Evolutionary conservation across 345 rosid species (phyloP).

Genomic region (Populus ilicifolia): DNA sequence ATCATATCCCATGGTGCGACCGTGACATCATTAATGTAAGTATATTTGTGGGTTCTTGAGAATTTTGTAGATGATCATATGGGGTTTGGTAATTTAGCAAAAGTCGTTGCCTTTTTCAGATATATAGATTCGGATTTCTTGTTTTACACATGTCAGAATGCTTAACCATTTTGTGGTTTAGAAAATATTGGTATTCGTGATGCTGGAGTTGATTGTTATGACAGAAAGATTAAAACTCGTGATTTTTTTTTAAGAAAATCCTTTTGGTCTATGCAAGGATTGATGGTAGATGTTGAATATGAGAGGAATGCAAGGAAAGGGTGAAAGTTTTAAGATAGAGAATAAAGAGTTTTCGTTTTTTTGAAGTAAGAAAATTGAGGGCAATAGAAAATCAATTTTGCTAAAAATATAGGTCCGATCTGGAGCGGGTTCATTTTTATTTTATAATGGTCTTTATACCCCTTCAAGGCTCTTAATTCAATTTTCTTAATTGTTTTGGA

Average conservation of each 20-base stretch:
- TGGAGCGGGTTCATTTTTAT: neutral
- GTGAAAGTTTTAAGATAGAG: neutral
- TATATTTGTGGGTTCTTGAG: neutral
- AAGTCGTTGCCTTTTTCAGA: neutral
- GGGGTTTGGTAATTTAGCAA: neutral
- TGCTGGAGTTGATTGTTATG: neutral
- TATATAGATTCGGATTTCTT: neutral
- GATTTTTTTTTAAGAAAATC: neutral
- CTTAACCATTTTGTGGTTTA: neutral
- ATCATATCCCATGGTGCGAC: slow-evolving; percentile 75
- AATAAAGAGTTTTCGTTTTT: neutral
- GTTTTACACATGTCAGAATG: neutral
- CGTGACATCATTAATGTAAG: slow-evolving; percentile 59
- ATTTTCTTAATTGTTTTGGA: neutral
- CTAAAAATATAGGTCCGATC: neutral
- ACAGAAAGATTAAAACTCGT: neutral
- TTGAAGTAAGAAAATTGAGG: neutral
- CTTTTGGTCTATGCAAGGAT: neutral
- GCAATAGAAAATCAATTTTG: neutral
- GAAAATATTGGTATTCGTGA: neutral
- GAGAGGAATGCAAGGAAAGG: neutral
- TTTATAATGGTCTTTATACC: neutral
- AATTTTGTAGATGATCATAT: neutral
- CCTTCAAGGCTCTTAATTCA: neutral
- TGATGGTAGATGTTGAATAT: neutral